Conservation (phyloP, 1,284 basidiomycete species). For the Fistulina hepatica region DNA sequence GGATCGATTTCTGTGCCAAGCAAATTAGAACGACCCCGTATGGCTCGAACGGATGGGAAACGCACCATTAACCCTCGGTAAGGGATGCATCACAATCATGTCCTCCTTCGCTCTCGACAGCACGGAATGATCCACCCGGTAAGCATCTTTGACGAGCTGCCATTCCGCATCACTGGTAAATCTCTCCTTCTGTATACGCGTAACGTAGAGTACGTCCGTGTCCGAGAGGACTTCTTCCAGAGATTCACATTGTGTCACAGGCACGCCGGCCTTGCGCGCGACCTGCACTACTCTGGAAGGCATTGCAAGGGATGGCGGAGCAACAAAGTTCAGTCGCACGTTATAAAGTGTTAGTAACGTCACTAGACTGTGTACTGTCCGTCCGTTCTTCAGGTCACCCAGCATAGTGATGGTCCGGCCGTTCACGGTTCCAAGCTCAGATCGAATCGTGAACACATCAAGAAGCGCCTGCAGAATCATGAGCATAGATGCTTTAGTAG, state of each 20-base stretch:
- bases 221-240: slow-evolving; percentile 85
- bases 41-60: background rate
- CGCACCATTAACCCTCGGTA: slow-evolving; percentile 84
- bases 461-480: slow-evolving; percentile 58
- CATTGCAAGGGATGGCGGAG: slow-evolving; percentile 87
- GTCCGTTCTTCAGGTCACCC: slow-evolving; percentile 96
- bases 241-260: slow-evolving; percentile 71
- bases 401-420: slow-evolving; percentile 91
- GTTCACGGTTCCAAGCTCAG: slow-evolving; percentile 96
- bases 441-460: slow-evolving; percentile 96
- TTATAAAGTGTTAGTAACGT: slow-evolving; percentile 88
- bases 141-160: slow-evolving; percentile 86
- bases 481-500: slow-evolving; percentile 2
- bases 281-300: slow-evolving; percentile 78
- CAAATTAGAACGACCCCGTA: slow-evolving; percentile 1
- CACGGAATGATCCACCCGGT: slow-evolving; percentile 90
- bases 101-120: slow-evolving; percentile 87
- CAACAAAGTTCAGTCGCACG: slow-evolving; percentile 93
- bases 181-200: slow-evolving; percentile 92
- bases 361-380: slow-evolving; percentile 95
- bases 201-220: slow-evolving; percentile 98
- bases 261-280: slow-evolving; percentile 74
- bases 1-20: slow-evolving; percentile 78
- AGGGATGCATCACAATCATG: slow-evolving; percentile 98
- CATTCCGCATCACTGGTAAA: slow-evolving; percentile 80